Conservation (phyloP, 768 basidiomycete species). For the Crucibulum laeve region DNA sequence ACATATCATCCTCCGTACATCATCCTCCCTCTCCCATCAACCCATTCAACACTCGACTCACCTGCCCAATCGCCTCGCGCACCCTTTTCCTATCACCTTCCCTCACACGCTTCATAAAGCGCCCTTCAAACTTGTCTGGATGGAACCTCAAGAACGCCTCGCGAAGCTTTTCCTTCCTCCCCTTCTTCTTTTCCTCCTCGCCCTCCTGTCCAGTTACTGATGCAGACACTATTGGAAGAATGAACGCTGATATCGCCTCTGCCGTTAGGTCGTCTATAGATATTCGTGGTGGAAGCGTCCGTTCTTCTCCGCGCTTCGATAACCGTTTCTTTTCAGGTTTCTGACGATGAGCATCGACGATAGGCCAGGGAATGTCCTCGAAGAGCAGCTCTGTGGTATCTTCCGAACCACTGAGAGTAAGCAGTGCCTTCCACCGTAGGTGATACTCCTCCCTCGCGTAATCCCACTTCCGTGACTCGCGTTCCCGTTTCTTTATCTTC, state of each 20-base stretch:
- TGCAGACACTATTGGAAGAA: constrained; percentile 30
- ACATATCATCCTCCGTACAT: not conserved
- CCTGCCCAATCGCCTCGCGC: constrained; percentile 56
- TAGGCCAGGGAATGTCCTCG: constrained; percentile 72
- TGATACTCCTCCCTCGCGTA: constrained; percentile 54
- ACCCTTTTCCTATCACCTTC: constrained; percentile 45
- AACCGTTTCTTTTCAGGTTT: constrained; percentile 5
- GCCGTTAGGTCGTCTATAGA: constrained; percentile 47
- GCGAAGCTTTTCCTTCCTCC: constrained; percentile 55
- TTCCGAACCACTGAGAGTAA: constrained; percentile 23
- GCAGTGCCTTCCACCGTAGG: constrained; percentile 48
- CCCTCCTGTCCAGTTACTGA: constrained; percentile 5
- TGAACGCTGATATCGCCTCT: constrained; percentile 53
- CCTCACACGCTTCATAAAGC: constrained; percentile 51
- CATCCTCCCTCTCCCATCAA: constrained; percentile 33
- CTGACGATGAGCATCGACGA: constrained; percentile 32
- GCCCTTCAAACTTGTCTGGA: constrained; percentile 79
- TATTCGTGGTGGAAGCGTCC: constrained; percentile 7
- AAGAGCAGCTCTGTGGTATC: constrained; percentile 26
- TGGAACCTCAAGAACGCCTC: constrained; percentile 73
- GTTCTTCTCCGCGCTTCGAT: not conserved
- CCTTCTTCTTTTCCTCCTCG: constrained; percentile 33
- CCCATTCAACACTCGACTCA: constrained; percentile 55
- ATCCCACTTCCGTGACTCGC: constrained; percentile 35
- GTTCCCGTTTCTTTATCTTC: constrained; percentile 41